These are phyloP conservation scores for Pelargonium cotyledonis DNA, from an alignment of 441 rosid species.

Conservation along the genomic window DNA sequence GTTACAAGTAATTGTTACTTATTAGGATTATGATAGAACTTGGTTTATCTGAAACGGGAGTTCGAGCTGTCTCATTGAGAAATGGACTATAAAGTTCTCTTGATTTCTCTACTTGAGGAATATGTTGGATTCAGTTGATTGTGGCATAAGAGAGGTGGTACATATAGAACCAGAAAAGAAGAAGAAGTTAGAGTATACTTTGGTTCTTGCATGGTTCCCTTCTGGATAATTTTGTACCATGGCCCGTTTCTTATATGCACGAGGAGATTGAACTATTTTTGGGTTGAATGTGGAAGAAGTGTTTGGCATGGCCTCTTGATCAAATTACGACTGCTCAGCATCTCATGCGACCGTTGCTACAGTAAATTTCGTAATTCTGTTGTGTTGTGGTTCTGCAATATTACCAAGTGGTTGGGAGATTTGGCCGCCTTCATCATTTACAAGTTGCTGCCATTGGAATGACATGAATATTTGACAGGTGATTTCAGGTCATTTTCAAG, in stretches of 20 bases:
- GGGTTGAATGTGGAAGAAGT: conserved; percentile 6
- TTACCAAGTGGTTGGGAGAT: conserved; percentile 17
- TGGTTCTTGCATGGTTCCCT: conserved; percentile 9
- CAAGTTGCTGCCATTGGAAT: conserved; percentile 27
- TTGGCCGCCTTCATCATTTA: conserved; percentile 16
- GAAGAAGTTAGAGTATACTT: conserved; percentile 12
- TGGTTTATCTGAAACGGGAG: conserved; percentile 12
- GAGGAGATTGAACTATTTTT: conserved; percentile 4
- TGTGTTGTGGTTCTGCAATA: conserved; percentile 16
- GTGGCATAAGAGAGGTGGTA: neutral
- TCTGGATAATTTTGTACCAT: neutral
- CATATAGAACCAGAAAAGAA: conserved; percentile 9
- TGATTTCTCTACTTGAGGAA: conserved; percentile 1
- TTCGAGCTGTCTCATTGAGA: conserved; percentile 9
- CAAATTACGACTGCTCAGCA: conserved; percentile 10
- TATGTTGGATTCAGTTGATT: conserved; percentile 5
- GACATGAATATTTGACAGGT: conserved; percentile 25
- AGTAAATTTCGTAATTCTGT: conserved; percentile 10
- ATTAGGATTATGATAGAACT: conserved; percentile 5
- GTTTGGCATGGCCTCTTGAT: conserved; percentile 4
- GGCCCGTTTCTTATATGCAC: conserved; percentile 9
- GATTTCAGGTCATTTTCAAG: conserved; percentile 28
- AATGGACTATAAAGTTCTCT: conserved; percentile 13
- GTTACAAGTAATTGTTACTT: neutral
- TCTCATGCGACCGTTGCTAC: conserved; percentile 7